These are phyloP conservation scores for Geotrichum klebahnii DNA, from an alignment of 1,139 yeast genomes.

Conservation along the genomic window DNA sequence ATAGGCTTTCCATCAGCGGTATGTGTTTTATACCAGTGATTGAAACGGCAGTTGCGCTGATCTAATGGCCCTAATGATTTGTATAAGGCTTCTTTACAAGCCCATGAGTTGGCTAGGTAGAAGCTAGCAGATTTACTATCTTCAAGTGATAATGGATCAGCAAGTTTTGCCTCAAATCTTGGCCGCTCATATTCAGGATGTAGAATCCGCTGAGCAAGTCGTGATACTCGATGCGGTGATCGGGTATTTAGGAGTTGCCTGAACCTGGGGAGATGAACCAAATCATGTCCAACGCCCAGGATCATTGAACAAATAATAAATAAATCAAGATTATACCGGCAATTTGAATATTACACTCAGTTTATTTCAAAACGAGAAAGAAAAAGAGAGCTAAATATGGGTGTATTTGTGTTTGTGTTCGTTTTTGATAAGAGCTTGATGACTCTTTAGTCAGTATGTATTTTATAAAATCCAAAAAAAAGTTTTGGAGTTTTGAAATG, in stretches of 20 bases:
- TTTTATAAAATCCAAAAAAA: too few relatives aligned
- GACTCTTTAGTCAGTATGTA: too few relatives aligned
- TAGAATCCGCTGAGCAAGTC: slow-evolving; percentile 50
- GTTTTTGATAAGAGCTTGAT: too few relatives aligned
- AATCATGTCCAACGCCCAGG: slow-evolving; percentile 61
- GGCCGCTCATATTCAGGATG: slow-evolving; percentile 50
- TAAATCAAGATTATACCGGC: background rate
- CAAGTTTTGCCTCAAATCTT: slow-evolving; percentile 31
- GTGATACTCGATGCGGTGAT: slow-evolving; percentile 36
- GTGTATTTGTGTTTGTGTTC: too few relatives aligned
- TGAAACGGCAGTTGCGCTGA: slow-evolving; percentile 54
- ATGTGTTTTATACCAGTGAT: slow-evolving; percentile 53
- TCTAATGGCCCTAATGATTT: slow-evolving; percentile 52
- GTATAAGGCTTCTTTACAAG: slow-evolving; percentile 69
- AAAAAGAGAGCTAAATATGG: too few relatives aligned
- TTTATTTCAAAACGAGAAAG: background rate
- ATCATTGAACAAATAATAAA: slow-evolving; percentile 22
- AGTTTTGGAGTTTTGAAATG: too few relatives aligned
- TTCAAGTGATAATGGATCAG: background rate
- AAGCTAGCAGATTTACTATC: slow-evolving; percentile 31
- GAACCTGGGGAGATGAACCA: slow-evolving; percentile 53
- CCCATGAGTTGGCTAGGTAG: slow-evolving; percentile 63
- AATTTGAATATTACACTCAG: background rate
- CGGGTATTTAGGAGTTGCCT: slow-evolving; percentile 40
- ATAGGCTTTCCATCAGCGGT: background rate